Percentiles rank a stretch among this genome's conserved stretches.
Evolutionary conservation across 768 basidiomycete species (phyloP).

Genomic region (Boletus vermiculosoides): DNA sequence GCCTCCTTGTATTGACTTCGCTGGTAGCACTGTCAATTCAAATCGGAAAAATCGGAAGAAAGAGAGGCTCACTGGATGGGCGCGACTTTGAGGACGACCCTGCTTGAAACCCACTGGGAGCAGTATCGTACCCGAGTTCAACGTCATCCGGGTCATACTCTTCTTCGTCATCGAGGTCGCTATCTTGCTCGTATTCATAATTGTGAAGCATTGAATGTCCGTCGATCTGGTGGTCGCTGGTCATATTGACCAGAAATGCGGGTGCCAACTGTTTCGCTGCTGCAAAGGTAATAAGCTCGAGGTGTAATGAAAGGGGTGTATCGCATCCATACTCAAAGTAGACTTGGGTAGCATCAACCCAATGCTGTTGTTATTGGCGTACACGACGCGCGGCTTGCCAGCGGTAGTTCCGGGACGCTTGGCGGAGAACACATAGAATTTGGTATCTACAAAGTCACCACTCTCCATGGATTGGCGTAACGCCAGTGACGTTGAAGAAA

Average conservation of each 20-base stretch:
- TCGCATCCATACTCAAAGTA: constrained; percentile 4
- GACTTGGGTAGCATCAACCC: constrained; percentile 18
- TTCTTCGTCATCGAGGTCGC: constrained; percentile 31
- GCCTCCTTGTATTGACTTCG: not conserved
- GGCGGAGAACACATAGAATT: constrained; percentile 29
- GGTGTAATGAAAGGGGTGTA: not conserved
- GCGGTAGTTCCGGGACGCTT: constrained; percentile 10
- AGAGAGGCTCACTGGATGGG: constrained; percentile 6
- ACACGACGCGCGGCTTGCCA: constrained; percentile 25
- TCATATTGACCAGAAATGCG: constrained; percentile 23
- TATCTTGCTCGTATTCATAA: constrained; percentile 30
- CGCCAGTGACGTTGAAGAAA: constrained; percentile 16
- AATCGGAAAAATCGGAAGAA: not conserved
- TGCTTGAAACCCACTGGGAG: not conserved
- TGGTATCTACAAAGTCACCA: constrained; percentile 30
- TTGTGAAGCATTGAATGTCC: constrained; percentile 24
- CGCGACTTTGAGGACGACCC: constrained; percentile 4
- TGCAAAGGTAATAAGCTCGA: constrained; percentile 2
- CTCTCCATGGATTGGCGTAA: constrained; percentile 24
- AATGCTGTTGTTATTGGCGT: constrained; percentile 22
- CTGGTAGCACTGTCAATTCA: not conserved
- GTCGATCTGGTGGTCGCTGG: constrained; percentile 19
- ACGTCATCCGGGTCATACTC: not conserved
- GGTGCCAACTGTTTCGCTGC: constrained; percentile 9
- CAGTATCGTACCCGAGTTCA: no score